Base-by-base conservation (phyloP, 1,139 yeast genomes). In the Kodamaea sp. region DNA sequence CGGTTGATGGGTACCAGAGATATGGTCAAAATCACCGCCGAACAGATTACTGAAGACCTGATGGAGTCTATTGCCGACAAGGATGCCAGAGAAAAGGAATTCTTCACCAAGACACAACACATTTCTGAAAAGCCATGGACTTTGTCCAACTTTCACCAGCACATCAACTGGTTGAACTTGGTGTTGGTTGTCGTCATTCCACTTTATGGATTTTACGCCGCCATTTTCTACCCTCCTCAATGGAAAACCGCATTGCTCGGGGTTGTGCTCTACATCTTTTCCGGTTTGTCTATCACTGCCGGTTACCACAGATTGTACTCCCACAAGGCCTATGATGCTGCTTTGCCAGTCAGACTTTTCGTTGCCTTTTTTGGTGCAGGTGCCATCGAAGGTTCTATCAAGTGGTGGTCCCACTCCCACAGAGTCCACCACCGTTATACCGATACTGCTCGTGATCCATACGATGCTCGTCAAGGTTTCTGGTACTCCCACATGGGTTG, bases 341-440 rank as follows among this genome's bases (percentile, higher is more conserved):
- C 73, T 34, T 57, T 71, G 51, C 92, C 95, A 6, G 75, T 88
- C 31, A 76, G 84, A 47, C 47, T 87, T 29, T 74, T 84, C 51
- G 83, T 75, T 53, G 95, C 96, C 28, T 67, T 88, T 29, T 84
- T 85, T 48, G 98, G 98, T 39, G 94, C 96, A 28, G 95, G 96
- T 37, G 87, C 97, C 38, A 89, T 88, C 39, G 95, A 92, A 67
- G 98, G 98, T 48, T 89, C 97, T 32, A 83, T 90, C 62, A 89
- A 92, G 68, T 94, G 98, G 98, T 92, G 98, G 98, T 82, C 94
- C 35, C 96, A 92, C 61, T 84, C 94, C 37, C 98, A 92, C 71
- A 82, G 98, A 73, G 79, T 94, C 46, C 98, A 92, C 69, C 98
- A 92, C 72, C 79, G 98, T 66, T 92, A 84, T 72, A 92, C 97